Percentiles rank a stretch among this genome's conserved stretches.
Conservation (phyloP, 371 early-diverging fungal genomes). For the Thermomucor indicae-seudaticae region DNA sequence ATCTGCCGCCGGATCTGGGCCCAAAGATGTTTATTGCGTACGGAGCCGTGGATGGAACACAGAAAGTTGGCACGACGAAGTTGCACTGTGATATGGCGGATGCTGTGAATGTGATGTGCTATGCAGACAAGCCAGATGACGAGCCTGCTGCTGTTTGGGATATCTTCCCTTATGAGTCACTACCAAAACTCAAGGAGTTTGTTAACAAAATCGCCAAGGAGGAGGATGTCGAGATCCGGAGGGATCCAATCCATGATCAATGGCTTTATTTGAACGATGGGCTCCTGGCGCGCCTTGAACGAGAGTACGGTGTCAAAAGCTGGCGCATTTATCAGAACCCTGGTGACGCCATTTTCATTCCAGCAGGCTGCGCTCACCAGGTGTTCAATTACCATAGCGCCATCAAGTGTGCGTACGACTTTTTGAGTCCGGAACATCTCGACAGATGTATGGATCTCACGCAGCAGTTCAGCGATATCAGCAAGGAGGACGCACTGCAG, state of each 20-base stretch:
- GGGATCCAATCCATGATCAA: slow-evolving; percentile 70
- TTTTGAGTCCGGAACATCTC: slow-evolving; percentile 69
- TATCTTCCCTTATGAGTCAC: slow-evolving; percentile 50
- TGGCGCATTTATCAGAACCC: slow-evolving; percentile 58
- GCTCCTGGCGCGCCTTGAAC: slow-evolving; percentile 31
- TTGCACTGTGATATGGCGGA: slow-evolving; percentile 75
- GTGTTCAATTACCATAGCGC: slow-evolving; percentile 61
- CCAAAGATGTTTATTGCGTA: slow-evolving; percentile 77
- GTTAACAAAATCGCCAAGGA: slow-evolving; percentile 20
- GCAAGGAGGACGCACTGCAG: slow-evolving; percentile 44
- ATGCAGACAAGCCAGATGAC: slow-evolving; percentile 20
- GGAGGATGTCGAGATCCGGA: slow-evolving; percentile 2
- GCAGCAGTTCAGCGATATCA: slow-evolving; percentile 40
- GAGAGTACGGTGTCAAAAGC: slow-evolving; percentile 31
- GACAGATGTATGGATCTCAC: slow-evolving; percentile 38
- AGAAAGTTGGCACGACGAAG: slow-evolving; percentile 58
- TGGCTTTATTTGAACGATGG: slow-evolving; percentile 47
- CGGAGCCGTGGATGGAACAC: slow-evolving; percentile 34
- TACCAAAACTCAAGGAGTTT: slow-evolving; percentile 40
- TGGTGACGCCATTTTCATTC: slow-evolving; percentile 74
- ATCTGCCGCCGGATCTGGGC: slow-evolving; percentile 63
- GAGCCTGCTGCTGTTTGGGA: slow-evolving; percentile 64
- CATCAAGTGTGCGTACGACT: slow-evolving; percentile 67
- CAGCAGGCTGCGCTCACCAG: slow-evolving; percentile 76
- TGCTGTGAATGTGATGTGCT: slow-evolving; percentile 70